These are phyloP conservation scores for Euphrasia arctica DNA, from an alignment of 305 asterid genomes.

Conservation along the genomic window DNA sequence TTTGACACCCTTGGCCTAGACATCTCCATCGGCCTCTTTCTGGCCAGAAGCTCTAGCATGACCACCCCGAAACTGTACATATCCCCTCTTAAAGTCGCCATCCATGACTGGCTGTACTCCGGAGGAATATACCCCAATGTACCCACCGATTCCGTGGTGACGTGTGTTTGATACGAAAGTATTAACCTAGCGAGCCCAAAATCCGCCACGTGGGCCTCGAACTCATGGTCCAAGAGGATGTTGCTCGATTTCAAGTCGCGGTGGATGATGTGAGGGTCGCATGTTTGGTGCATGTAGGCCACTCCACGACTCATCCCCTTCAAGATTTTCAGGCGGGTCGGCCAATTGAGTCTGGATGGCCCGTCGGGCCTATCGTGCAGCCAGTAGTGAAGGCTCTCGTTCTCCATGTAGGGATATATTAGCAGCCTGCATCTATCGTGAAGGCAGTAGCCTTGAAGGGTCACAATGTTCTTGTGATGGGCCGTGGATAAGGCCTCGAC, in stretches of 20 bases:
- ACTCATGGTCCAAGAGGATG: conserved; percentile 34
- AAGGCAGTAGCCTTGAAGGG: conserved; percentile 88
- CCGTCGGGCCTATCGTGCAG: conserved; percentile 89
- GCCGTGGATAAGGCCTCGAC: conserved; percentile 74
- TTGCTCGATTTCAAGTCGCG: conserved; percentile 96
- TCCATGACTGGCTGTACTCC: too few relatives aligned
- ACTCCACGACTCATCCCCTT: conserved; percentile 53
- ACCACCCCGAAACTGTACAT: too few relatives aligned
- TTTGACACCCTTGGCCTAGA: too few relatives aligned
- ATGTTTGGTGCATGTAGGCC: conserved; percentile 87
- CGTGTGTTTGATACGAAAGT: conserved; percentile 86
- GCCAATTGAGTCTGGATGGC: conserved; percentile 49
- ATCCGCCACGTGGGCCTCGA: conserved; percentile 93
- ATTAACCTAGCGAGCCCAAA: conserved; percentile 87
- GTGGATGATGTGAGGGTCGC: conserved; percentile 89
- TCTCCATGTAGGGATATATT: conserved; percentile 91
- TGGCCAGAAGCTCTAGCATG: too few relatives aligned
- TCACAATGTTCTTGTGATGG: conserved; percentile 80
- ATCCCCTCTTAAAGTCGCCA: too few relatives aligned
- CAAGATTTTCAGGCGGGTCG: conserved; percentile 65
- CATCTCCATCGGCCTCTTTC: too few relatives aligned
- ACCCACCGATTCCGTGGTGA: conserved; percentile 88
- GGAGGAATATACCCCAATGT: conserved; percentile 45
- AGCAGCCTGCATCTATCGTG: conserved; percentile 80
- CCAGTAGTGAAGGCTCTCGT: conserved; percentile 98